Base-by-base conservation (phyloP, 176 grass and related monocot genomes). In the Aegilops longissima region DNA sequence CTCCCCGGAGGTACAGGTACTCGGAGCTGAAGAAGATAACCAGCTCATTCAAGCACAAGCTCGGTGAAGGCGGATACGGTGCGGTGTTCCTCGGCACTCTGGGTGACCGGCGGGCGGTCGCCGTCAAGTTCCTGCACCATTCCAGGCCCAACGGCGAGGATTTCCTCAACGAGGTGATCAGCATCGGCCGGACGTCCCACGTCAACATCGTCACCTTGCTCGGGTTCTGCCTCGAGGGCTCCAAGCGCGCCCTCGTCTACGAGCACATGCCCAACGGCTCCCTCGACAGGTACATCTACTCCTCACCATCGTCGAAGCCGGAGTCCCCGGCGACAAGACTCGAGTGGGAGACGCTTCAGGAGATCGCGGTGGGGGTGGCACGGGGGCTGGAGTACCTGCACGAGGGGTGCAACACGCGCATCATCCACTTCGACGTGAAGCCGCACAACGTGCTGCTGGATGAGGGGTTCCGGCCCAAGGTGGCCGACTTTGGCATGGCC, bases 371-470 rank as follows among this genome's bases (percentile, higher is more conserved):
- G 0, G 94, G 91, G 34, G 70, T 93, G 49, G 84, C 94, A 4
- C 70, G 87, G 18, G 94, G 94, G 3, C 80, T 96, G 0, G 91
- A 96, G 61, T 96, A 96, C 87, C 70, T 96, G 38, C 94, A 96
- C 35, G 86, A 86, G 2, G 90, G 93, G 0, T 94, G 90, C 78
- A 84, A 42, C 78, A 96, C 88, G 1, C 86, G 90, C 20, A 96
- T 96, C 68, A 82, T 96, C 35, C 94, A 96, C 84, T 96, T 96
- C 30, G 94, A 96, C 49, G 93, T 96, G 40, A 95, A 95, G 58
- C 91, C 91, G 12, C 91, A 93, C 58, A 95, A 95, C 31, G 88
- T 95, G 51, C 79, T 96, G 0, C 90, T 96, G 3, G 91, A 93
- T 13, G 14, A 49, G 3, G 82, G 38, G 1, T 70, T 96, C 20